Percentiles rank a stretch among this genome's conserved stretches.
phyloP scores from a whole-genome alignment of 495 filamentous ascomycete species.

The Neurospora sp. region DNA sequence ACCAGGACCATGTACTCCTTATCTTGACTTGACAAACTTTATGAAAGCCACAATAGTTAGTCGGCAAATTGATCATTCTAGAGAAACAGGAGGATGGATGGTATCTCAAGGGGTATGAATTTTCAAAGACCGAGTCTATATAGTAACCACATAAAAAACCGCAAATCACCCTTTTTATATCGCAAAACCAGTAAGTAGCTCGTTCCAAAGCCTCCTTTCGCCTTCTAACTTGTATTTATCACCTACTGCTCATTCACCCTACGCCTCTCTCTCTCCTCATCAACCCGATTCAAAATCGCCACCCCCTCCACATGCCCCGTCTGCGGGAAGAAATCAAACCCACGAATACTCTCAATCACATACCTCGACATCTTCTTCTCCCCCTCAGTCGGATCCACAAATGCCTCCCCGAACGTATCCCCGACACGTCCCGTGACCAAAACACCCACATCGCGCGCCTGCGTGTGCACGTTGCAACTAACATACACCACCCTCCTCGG shows the following conservation, averaged over 20 bases:
- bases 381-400: conserved; percentile 13
- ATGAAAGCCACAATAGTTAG: no score
- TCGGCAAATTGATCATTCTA: no score
- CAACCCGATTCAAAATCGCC: conserved; percentile 59
- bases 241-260: no score
- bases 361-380: conserved; percentile 47
- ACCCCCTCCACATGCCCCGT: conserved; percentile 95
- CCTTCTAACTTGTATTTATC: not conserved
- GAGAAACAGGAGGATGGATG: no score
- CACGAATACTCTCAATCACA: conserved; percentile 81
- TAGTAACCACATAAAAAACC: not conserved
- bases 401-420: conserved; percentile 4
- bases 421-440: conserved; percentile 53
- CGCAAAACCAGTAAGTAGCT: not conserved
- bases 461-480: conserved; percentile 95
- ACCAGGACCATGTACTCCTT: no score
- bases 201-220: not conserved
- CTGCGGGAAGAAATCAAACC: conserved; percentile 98
- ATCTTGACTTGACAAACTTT: no score
- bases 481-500: conserved; percentile 83
- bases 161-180: not conserved
- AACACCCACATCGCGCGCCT: conserved; percentile 83
- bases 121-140: not conserved
- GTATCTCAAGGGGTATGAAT: no score
- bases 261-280: conserved; percentile 5